A percentile compares a stretch with the other conserved stretches of the same genome.
Evolutionary conservation across 495 filamentous ascomycete species (phyloP).

Genomic region (Penicillium coffeae): DNA sequence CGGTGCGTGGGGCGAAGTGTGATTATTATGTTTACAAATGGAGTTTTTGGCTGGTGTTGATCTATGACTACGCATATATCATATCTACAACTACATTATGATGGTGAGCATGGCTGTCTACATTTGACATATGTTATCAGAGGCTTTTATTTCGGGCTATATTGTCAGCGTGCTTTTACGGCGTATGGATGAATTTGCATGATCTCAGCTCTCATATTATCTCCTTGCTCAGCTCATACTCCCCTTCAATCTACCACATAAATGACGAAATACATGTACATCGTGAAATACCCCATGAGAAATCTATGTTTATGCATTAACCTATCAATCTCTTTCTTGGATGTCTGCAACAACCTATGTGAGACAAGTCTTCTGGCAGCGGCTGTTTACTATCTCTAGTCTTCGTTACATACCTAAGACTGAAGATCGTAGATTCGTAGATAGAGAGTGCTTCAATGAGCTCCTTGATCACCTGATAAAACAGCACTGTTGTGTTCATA

Average conservation of each 20-base stretch:
- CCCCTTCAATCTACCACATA: not conserved
- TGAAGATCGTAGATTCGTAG: too few relatives aligned
- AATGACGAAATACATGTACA: not conserved
- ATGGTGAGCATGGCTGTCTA: not conserved
- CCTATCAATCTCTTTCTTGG: too few relatives aligned
- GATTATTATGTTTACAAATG: constrained; percentile 3
- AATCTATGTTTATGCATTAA: too few relatives aligned
- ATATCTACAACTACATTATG: too few relatives aligned
- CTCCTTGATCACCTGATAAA: too few relatives aligned
- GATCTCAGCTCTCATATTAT: not conserved
- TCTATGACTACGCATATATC: not conserved
- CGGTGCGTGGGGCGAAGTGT: constrained; percentile 74
- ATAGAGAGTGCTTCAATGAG: too few relatives aligned
- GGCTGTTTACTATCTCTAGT: too few relatives aligned
- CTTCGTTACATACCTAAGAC: too few relatives aligned
- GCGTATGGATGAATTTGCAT: not conserved
- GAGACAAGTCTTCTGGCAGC: too few relatives aligned
- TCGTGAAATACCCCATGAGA: too few relatives aligned
- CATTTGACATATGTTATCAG: not conserved
- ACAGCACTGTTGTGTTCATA: too few relatives aligned
- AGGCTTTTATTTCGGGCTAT: not conserved
- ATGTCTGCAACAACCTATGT: too few relatives aligned
- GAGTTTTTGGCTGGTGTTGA: not conserved
- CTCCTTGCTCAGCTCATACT: not conserved
- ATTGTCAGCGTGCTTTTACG: not conserved